Percentiles rank a stretch among this genome's conserved stretches.
These are phyloP conservation scores for Hypoxylon sp. DNA, from an alignment of 2,329 filamentous ascomycete genomes.

Conservation along the genomic window DNA sequence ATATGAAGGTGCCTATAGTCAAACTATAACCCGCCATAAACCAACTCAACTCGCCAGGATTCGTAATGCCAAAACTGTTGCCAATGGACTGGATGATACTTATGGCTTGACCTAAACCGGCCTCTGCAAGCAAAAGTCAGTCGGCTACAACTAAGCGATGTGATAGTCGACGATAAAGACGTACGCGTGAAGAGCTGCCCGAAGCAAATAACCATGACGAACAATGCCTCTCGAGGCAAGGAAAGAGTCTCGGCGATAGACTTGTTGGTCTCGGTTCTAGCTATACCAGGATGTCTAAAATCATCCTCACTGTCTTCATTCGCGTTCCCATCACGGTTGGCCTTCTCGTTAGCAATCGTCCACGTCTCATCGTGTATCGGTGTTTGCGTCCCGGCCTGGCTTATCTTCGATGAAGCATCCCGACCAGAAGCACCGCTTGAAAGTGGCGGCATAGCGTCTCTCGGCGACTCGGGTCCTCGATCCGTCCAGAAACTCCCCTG, in stretches of 20 bases:
- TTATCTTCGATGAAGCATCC: slow-evolving; percentile 27
- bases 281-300: slow-evolving; percentile 14
- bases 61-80: slow-evolving; percentile 57
- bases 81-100: slow-evolving; percentile 60
- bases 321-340: not conserved
- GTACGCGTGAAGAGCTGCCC: slow-evolving; percentile 47
- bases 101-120: slow-evolving; percentile 43
- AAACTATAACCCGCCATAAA: slow-evolving; percentile 63
- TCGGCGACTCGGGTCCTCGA: not conserved
- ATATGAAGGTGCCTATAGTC: slow-evolving; percentile 66
- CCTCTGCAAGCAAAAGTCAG: slow-evolving; percentile 29
- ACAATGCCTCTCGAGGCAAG: slow-evolving; percentile 40
- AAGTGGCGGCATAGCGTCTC: slow-evolving; percentile 11
- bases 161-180: slow-evolving; percentile 9
- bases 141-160: not conserved
- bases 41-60: slow-evolving; percentile 61
- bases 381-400: slow-evolving; percentile 19
- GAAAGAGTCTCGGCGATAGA: slow-evolving; percentile 44
- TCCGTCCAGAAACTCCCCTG: slow-evolving; percentile 15
- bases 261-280: slow-evolving; percentile 32
- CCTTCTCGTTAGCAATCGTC: slow-evolving; percentile 35
- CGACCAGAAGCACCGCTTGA: slow-evolving; percentile 9
- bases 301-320: slow-evolving; percentile 3
- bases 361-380: slow-evolving; percentile 29
- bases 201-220: slow-evolving; percentile 45